A percentile compares a stretch with the other conserved stretches of the same genome.
These are phyloP conservation scores for Coelastrella sp. DNA, from an alignment of 139 green algal genomes.

Conservation along the genomic window DNA sequence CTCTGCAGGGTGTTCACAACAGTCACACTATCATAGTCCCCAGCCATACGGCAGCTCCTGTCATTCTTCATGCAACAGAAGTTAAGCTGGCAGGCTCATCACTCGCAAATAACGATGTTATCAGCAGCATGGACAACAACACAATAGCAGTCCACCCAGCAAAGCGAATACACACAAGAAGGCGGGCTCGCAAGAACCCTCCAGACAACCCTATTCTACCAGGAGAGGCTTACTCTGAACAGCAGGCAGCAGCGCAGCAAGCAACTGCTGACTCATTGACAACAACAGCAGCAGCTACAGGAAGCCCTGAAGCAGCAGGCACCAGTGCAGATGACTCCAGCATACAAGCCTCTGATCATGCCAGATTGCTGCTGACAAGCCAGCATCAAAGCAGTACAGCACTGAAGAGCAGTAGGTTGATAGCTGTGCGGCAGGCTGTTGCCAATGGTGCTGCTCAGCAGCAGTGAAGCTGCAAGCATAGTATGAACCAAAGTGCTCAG, in stretches of 20 bases:
- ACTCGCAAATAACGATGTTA: not conserved
- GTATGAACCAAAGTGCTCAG: too few species aligned
- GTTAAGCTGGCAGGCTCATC: not conserved
- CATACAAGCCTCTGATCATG: not conserved
- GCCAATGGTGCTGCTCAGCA: too few species aligned
- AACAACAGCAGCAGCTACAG: constrained; percentile 16
- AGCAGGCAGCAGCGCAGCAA: not conserved
- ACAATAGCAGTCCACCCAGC: not conserved
- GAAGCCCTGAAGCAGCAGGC: not conserved
- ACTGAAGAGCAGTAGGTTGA: too few species aligned
- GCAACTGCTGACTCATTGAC: too few species aligned
- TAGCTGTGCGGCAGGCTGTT: too few species aligned
- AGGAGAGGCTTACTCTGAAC: not conserved
- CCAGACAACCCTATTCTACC: not conserved
- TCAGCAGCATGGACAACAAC: not conserved
- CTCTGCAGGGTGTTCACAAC: constrained; percentile 41
- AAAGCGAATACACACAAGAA: constrained; percentile 10
- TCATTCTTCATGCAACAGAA: not conserved
- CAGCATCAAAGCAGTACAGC: not conserved
- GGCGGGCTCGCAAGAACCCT: not conserved
- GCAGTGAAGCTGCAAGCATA: too few species aligned
- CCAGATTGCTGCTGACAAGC: not conserved
- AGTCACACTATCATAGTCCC: not conserved
- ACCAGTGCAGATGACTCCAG: not conserved
- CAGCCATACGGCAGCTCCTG: not conserved